Percentiles rank a stretch among this genome's conserved stretches.
Conservation (phyloP, 148 eudicot genomes). For the Diospyros kaki region DNA sequence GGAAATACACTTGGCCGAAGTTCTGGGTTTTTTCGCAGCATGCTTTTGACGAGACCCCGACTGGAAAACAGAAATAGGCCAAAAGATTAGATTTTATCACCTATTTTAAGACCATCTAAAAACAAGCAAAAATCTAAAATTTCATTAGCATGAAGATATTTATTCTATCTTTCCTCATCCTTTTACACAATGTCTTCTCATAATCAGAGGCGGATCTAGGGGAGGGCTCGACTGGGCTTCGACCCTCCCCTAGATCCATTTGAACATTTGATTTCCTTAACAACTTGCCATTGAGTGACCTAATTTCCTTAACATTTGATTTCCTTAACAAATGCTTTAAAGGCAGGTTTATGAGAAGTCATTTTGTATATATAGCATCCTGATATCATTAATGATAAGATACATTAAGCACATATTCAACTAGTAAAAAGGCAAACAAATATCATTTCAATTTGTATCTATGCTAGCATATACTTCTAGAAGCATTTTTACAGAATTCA, state of each 20-base stretch:
- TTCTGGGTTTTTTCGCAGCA: slow-evolving; percentile 95
- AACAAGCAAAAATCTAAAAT: neutral
- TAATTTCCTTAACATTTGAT: no score
- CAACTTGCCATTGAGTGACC: no score
- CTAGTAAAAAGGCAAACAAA: neutral
- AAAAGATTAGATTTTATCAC: slow-evolving; percentile 10
- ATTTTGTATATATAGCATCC: slow-evolving; percentile 98
- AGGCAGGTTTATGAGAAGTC: slow-evolving; percentile 86
- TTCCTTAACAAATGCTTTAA: slow-evolving; percentile 86
- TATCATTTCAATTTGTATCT: neutral
- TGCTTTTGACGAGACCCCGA: slow-evolving; percentile 84
- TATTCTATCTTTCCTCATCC: neutral
- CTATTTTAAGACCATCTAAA: neutral
- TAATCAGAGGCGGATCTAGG: no score
- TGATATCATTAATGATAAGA: slow-evolving; percentile 27
- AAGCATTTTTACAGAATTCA: slow-evolving; percentile 7
- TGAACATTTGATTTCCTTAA: no score
- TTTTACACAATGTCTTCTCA: neutral
- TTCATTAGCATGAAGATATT: neutral
- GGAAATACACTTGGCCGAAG: slow-evolving; percentile 75
- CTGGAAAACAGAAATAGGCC: slow-evolving; percentile 44
- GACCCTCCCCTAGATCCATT: no score
- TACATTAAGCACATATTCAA: slow-evolving; percentile 12
- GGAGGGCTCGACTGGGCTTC: no score
- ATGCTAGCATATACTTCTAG: neutral